Evolutionary conservation across 108 stramenopile species (phyloP).

Genomic region (Discostella stelligeroides): DNA sequence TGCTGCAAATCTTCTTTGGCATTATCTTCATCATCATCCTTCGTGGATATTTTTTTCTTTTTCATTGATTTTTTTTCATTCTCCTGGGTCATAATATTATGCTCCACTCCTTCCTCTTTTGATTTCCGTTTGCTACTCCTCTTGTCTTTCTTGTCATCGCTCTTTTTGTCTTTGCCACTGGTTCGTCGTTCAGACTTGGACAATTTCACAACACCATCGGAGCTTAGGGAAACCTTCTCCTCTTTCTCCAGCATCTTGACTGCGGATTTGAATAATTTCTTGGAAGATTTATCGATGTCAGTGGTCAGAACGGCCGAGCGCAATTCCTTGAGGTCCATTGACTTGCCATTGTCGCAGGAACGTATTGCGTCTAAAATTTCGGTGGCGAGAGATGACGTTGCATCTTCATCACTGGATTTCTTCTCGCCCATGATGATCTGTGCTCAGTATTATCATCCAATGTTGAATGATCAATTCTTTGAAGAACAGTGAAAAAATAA

Average conservation of each 20-base stretch:
- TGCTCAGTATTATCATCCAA: background rate
- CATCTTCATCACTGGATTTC: conserved; percentile 11
- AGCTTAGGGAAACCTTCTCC: conserved; percentile 57
- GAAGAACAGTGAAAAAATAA: background rate
- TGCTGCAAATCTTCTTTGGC: too few species aligned
- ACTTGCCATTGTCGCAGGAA: conserved; percentile 46
- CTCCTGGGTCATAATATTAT: conserved; percentile 13
- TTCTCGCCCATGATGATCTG: conserved; percentile 12
- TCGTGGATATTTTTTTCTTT: background rate
- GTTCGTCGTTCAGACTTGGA: conserved; percentile 48
- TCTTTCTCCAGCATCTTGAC: conserved; percentile 61
- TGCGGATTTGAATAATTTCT: conserved; percentile 82
- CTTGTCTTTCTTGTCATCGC: conserved; percentile 48
- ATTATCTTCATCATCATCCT: too few species aligned
- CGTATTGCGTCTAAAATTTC: conserved; percentile 33
- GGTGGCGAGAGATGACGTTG: conserved; percentile 18
- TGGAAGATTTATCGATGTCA: conserved; percentile 68
- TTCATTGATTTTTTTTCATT: conserved; percentile 15
- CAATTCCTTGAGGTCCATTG: conserved; percentile 46
- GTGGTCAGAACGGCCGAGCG: conserved; percentile 37
- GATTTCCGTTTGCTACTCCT: conserved; percentile 30
- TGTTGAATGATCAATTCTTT: background rate
- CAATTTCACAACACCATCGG: conserved; percentile 68
- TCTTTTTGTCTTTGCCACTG: conserved; percentile 39
- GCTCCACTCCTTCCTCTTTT: conserved; percentile 10